Base-by-base conservation (phyloP, 1,284 basidiomycete genomes). In the Melampsora americana region DNA sequence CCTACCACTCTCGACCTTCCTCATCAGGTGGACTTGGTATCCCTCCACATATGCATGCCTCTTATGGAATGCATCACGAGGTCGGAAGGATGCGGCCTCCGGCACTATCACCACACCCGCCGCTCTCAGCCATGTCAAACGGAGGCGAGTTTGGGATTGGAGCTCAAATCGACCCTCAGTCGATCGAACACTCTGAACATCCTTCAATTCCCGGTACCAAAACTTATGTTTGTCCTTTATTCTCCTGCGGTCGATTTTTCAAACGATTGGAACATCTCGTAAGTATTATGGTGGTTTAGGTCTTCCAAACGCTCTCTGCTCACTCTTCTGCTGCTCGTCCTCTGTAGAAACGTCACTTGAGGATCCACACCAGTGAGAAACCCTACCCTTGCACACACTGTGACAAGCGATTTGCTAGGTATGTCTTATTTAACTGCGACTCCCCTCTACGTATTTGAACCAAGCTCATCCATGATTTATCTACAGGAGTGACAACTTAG, bases 291-390 rank as follows among this genome's bases (percentile, higher is more conserved):
- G 4, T 48, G 30, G 6, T 39, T 5, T 2, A 20, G 9, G 18
- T n/a, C 2, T 35, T 16, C 30, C 20, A 32, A 23, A 30, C 11
- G 23, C 26, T 26, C 26, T 46, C 26, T 66, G 50, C 62, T 48
- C 6, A 66, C 11, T 35, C 20, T 23, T 59, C 23, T 59, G 18
- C 2, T 11, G 20, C 9, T 2, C 20, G 59, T 20, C 32, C 48
- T 26, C 30, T 23, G 20, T 35, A 74, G 72, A 91, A 91, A 84
- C 85, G 92, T 56, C 93, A 95, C 83, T 84, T 93, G 46, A 87
- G 92, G 71, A 93, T 92, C n/a, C 93, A 95, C 82, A 93, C 92
- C 4, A 87, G 91, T 86, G 92, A 94, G 83, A 85, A 89, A 62
- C 92, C 93, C 0, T 93, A 88, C 83, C 85, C 85, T 71, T 93